Evolutionary conservation across 495 filamentous ascomycete species (phyloP).

Genomic region (Aspergillus indologenus): DNA sequence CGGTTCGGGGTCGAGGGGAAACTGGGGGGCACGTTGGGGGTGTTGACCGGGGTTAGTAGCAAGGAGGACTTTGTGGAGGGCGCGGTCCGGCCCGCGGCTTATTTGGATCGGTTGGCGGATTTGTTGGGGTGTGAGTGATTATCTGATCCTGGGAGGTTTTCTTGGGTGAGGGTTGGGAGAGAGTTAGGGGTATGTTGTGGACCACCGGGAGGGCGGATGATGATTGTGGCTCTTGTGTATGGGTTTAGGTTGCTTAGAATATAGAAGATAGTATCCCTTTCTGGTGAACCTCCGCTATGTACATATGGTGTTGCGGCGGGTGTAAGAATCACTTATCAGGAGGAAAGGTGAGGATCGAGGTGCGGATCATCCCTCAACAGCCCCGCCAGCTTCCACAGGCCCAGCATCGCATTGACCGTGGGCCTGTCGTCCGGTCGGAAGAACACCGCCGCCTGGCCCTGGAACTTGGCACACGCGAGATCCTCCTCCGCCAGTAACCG

Average conservation of each 20-base stretch:
- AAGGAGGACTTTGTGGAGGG: constrained; percentile 76
- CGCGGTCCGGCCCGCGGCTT: constrained; percentile 68
- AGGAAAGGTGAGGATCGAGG: neutral
- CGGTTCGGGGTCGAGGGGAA: constrained; percentile 89
- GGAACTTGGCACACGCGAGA: constrained; percentile 27
- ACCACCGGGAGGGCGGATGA: too few species aligned
- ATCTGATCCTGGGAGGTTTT: neutral
- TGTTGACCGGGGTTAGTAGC: constrained; percentile 84
- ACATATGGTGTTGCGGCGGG: too few species aligned
- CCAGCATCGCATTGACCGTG: constrained; percentile 51
- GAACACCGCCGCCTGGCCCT: constrained; percentile 27
- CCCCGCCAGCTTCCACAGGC: constrained; percentile 67
- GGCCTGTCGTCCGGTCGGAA: constrained; percentile 33
- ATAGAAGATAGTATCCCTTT: too few species aligned
- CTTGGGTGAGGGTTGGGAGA: neutral
- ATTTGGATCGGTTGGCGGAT: constrained; percentile 80
- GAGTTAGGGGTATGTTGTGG: neutral
- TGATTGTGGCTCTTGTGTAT: too few species aligned
- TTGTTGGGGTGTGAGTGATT: constrained; percentile 41
- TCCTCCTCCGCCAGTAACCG: constrained; percentile 34
- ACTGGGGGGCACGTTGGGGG: constrained; percentile 85
- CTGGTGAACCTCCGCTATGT: too few species aligned
- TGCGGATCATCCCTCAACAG: constrained; percentile 40
- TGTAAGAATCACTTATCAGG: neutral
- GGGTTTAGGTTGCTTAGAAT: too few species aligned